These are phyloP conservation scores for Kwoniella botswanensis DNA, from an alignment of 768 basidiomycete species.

Conservation along the genomic window DNA sequence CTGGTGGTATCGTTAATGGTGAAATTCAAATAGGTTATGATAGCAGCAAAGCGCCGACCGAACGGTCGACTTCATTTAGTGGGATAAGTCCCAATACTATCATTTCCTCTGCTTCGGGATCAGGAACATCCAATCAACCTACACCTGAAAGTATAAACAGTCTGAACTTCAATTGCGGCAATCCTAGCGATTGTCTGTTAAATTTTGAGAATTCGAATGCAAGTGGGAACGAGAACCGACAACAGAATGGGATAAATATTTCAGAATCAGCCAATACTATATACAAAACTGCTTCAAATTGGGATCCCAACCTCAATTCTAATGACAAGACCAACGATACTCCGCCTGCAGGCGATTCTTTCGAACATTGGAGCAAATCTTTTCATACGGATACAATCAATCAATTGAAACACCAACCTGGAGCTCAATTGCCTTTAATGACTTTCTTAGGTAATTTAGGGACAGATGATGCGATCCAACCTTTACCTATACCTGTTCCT, in stretches of 20 bases:
- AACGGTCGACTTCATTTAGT: not conserved
- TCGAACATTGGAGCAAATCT: slow-evolving; percentile 6
- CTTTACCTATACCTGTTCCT: slow-evolving; percentile 8
- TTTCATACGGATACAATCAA: not conserved
- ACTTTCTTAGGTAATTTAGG: slow-evolving; percentile 15
- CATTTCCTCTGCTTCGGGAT: not conserved
- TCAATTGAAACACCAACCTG: not conserved
- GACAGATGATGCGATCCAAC: slow-evolving; percentile 6
- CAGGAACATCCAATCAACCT: not conserved
- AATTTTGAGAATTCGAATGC: not conserved
- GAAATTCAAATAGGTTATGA: not conserved
- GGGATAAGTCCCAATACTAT: slow-evolving; percentile 14
- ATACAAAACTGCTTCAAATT: not conserved
- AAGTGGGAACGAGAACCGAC: not conserved
- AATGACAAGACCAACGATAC: not conserved
- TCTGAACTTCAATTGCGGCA: not conserved
- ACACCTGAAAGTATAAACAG: slow-evolving; percentile 6
- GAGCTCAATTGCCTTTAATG: slow-evolving; percentile 8
- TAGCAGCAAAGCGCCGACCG: not conserved
- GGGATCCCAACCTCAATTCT: not conserved
- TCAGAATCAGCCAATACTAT: not conserved
- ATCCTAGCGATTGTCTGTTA: not conserved
- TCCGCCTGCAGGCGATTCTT: not conserved
- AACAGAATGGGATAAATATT: not conserved
- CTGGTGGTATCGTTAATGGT: not conserved